Evolutionary conservation across 1,284 basidiomycete genomes (phyloP), one percentile per base, ranked within the genome.

Genomic region (Fomitopsis pinicola): DNA sequence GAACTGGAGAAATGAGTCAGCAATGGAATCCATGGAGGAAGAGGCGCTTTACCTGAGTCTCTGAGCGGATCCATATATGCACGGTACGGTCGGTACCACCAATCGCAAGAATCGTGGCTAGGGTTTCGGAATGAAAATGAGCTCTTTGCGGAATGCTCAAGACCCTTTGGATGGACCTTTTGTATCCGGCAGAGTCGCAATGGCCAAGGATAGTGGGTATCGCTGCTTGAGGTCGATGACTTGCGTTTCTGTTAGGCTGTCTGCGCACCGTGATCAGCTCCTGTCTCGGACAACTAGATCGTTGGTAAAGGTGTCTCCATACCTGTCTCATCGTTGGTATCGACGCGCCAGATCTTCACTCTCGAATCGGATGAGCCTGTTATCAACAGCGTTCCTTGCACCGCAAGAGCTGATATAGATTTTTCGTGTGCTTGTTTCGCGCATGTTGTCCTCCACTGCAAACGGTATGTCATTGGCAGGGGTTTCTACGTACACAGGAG

Each of bases 311-410:
- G 8, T 15, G 38, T 15, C 38, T 19, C n/a, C 59, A 60, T 73
- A 75, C 82, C 76, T 69, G 67, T 66, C 35, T 74, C 72, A 28
- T 68, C 67, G 57, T 68, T 67, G 22, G 70, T 64, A 15, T 63
- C 52, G 52, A 83, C 54, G 42, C 73, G 73, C 92, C 92, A 97
- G 17, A 93, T 76, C 72, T 89, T 91, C 46, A 95, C 79, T 1
- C 75, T 75, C 0, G 86, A 85, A 71, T 97, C 93, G 0, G 94
- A 95, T 35, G 90, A 87, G 1, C 92, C 94, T 1, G 92, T 92
- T 2, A 88, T 79, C 6, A 95, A 65, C 42, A 78, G 76, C 36
- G 77, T 69, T 56, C 72, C 76, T 60, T 77, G 74, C 4, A 80
- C 75, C 45, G 80, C 82, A 2, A 95, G 69, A 7, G 85, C 79